Conservation (phyloP, 257 asterid species). For the Salvia miltiorrhiza region DNA sequence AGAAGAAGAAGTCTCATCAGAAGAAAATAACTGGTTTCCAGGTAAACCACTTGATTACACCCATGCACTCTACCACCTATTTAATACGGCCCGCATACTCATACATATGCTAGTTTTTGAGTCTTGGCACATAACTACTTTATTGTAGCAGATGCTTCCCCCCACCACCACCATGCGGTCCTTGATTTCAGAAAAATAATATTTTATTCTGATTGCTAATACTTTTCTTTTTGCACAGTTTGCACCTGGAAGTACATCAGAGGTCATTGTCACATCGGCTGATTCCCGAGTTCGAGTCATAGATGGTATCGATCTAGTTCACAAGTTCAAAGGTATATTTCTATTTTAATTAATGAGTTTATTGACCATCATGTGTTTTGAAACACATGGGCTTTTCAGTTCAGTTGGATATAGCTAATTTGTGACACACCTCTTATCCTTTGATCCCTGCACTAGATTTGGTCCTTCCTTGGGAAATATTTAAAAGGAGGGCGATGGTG, state of each 20-base stretch:
- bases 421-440: background rate
- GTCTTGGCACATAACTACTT: background rate
- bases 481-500: no score
- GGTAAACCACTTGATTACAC: constrained; percentile 39
- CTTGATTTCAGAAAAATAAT: background rate
- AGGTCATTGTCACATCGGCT: constrained; percentile 90
- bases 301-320: constrained; percentile 82
- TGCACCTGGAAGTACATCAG: constrained; percentile 91
- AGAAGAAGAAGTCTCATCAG: constrained; percentile 88
- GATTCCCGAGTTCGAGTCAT: constrained; percentile 91
- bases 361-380: background rate
- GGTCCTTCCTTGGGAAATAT: background rate
- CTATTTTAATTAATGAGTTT: background rate
- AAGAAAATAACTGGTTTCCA: constrained; percentile 99
- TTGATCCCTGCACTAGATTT: background rate
- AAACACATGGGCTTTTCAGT: background rate
- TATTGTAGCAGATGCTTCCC: background rate
- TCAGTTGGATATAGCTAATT: background rate
- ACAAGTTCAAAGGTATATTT: constrained; percentile 85
- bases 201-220: constrained; percentile 26
- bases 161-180: background rate
- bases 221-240: constrained; percentile 51
- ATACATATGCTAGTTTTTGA: background rate
- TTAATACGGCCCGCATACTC: background rate
- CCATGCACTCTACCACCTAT: background rate